Evolutionary conservation across 1,284 basidiomycete genomes (phyloP).

Genomic region (Melampsora abietis-canadensis): DNA sequence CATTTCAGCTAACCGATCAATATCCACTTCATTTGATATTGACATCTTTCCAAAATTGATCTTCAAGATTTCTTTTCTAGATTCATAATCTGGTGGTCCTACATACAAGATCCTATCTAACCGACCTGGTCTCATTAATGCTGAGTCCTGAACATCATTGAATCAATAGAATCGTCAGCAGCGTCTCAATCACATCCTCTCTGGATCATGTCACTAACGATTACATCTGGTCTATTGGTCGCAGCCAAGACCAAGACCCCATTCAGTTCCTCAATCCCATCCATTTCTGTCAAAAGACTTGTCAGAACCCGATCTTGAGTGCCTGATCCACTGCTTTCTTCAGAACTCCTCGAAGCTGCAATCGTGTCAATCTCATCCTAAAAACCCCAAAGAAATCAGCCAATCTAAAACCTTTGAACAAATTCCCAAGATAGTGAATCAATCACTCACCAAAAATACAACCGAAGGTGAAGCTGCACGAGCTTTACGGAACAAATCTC

Average conservation of each 20-base stretch:
- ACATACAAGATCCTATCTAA: conserved; percentile 94
- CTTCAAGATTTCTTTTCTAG: conserved; percentile 76
- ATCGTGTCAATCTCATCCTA: conserved; percentile 98
- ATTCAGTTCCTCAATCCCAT: conserved; percentile 87
- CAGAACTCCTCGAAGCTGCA: conserved; percentile 66
- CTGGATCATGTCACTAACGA: conserved; percentile 58
- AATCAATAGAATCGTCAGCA: neutral
- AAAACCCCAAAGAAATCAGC: neutral
- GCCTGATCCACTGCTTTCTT: conserved; percentile 63
- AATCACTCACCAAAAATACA: conserved; percentile 78
- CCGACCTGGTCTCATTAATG: conserved; percentile 88
- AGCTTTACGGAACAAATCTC: conserved; percentile 93
- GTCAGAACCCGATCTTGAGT: conserved; percentile 86
- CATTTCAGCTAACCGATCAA: conserved; percentile 68
- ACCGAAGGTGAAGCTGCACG: conserved; percentile 89
- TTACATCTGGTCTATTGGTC: conserved; percentile 88
- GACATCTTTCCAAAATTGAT: conserved; percentile 78
- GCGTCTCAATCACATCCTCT: neutral
- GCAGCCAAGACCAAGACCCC: conserved; percentile 93
- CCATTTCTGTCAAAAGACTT: conserved; percentile 94
- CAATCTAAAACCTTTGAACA: neutral
- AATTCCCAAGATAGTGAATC: neutral
- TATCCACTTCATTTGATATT: conserved; percentile 66
- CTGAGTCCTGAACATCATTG: conserved; percentile 68
- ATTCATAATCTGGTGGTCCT: conserved; percentile 76